Percentiles rank a stretch among this genome's conserved stretches.
Conservation (phyloP, 1,284 basidiomycete genomes). For the Gomphus bonarii region DNA sequence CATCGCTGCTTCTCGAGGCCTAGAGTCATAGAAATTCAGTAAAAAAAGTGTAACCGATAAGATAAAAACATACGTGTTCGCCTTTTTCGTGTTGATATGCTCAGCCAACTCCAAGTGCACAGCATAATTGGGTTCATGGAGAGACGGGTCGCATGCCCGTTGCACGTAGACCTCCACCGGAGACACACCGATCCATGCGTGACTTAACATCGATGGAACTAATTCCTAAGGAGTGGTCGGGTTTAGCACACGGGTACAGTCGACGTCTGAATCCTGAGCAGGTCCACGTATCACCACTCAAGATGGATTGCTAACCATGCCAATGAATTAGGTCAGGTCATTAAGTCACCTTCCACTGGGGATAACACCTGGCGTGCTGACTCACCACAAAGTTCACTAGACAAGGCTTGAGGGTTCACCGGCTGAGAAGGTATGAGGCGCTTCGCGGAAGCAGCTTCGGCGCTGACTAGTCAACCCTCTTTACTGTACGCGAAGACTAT, state of each 20-base stretch:
- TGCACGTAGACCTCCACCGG: conserved; percentile 63
- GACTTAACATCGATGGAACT: neutral
- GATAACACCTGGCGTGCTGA: no score
- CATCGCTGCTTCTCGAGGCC: conserved; percentile 85
- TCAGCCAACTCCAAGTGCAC: conserved; percentile 91
- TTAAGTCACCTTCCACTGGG: no score
- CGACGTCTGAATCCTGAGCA: neutral
- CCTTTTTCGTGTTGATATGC: conserved; percentile 90
- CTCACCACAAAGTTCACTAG: no score
- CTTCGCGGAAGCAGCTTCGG: no score
- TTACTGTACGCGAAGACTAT: no score
- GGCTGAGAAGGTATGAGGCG: no score
- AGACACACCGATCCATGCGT: conserved; percentile 27
- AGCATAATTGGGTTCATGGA: conserved; percentile 86
- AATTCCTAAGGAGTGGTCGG: neutral
- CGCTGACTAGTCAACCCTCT: no score
- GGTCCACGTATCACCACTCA: neutral
- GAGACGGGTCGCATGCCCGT: conserved; percentile 81
- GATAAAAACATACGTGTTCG: conserved; percentile 69
- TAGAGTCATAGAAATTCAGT: conserved; percentile 20
- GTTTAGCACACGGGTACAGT: neutral
- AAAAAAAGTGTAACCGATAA: neutral
- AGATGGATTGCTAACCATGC: no score
- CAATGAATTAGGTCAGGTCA: no score
- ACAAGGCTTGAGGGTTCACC: no score